Base-by-base conservation (phyloP, 1,284 basidiomycete species). In the Veloboletus limbatus region DNA sequence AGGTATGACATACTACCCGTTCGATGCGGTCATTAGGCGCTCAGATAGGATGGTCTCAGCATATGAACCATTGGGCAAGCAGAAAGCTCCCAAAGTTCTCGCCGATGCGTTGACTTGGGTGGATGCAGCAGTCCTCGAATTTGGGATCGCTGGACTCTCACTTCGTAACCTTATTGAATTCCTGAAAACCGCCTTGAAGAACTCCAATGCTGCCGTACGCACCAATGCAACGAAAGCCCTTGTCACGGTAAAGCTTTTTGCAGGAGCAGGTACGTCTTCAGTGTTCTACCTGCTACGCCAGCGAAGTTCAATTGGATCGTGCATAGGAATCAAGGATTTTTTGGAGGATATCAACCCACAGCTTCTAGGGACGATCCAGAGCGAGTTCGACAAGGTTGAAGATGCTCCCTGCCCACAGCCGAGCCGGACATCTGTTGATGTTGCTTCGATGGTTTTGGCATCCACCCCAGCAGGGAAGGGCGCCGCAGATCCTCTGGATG, bases 51-150 rank as follows among this genome's bases (percentile, higher is more conserved):
- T 14, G 46, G 55, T 45, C 43, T 46, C n/a, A 96, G 94, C 84
- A 0, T 98, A 96, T 62, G 95, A 97, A 18, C 83, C 94, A 0
- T 71, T 98, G 57, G 79, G 81, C 13, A 97, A 94, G 67, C 92
- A 93, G 64, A 99, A 99, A 66, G 97, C 97, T 0, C 96, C 96
- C 0, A 99, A 99, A 69, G 92, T 95, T 22, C 79, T 97, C 30
- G 94, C 95, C 0, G 97, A 99, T 64, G 87, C 94, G 1, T 68
- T 97, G 37, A 70, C 77, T 17, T 99, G 96, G 93, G 81, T 98
- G 48, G 93, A 96, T 51, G 79, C 84, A 46, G 85, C 88, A 10
- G 69, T 99, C 22, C 77, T 76, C n/a, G 97, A 98, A 47, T 99
- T 99, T 65, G 97, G 97, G 24, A 88, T 93, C 45, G 77, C 80